Evolutionary conservation across 306 rosid genomes (phyloP), one percentile per base, ranked within the genome.

Genomic region (barrel medic (Medicago truncatula)): DNA sequence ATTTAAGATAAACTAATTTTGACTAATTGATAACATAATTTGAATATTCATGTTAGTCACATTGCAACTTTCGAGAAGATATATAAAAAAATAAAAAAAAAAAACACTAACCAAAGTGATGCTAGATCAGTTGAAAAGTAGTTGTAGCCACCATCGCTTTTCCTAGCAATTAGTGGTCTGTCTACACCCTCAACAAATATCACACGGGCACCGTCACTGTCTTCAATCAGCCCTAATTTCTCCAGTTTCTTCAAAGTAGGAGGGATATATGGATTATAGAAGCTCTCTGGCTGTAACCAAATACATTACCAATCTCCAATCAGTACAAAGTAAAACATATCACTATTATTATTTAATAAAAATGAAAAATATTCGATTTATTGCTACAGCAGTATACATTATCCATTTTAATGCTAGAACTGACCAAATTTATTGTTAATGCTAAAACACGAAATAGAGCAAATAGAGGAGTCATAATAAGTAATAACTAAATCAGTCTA

Each of bases 141-240:
- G 76, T 94, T 94, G 87, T 72, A 92, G 79, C 97, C 96, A 57
- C 96, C 98, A 80, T 92, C 97, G 18, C 96, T 92, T 90, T 94
- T 94, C 81, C 88, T 96, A 70, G 86, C 98, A 79, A 92, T 92
- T 41, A 94, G 87, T 36, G 98, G 98, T 78, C 87, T 88, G 31
- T 84, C 87, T 47, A 76, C 69, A 78, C 86, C 96, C 77, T 92
- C 89, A 41, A 94, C 12, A 64, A 83, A 83, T 78, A 94, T 90
- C 71, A 95, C 96, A 67, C 90, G 96, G 36, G 96, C 98, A 63
- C 98, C 98, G 18, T 90, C 69, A 25, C 88, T 82, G 43, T 90
- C 97, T 82, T 88, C 87, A 80, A 94, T 77, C 58, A 92, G 71
- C 64, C 92, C 94, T 81, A 86, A 69, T 43, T 77, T 67, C 69